A percentile compares a stretch with the other conserved stretches of the same genome.
phyloP scores from a whole-genome alignment of 2,329 filamentous ascomycete genomes.

The Epichloe hybrida region DNA sequence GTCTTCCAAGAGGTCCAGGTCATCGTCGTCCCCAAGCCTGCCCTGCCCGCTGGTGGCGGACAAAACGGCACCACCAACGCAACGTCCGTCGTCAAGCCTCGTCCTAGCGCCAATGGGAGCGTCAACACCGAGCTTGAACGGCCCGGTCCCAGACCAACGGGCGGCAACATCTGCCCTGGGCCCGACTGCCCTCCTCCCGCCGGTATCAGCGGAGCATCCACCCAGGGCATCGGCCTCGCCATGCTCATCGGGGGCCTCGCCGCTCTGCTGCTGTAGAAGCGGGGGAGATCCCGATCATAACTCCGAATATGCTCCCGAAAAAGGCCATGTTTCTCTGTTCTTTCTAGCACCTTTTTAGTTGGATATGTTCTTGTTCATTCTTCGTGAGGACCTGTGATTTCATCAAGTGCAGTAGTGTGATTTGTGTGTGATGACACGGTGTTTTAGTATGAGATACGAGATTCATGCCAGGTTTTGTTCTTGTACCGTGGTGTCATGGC shows the following conservation, averaged over 20 bases:
- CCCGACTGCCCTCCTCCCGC: constrained; percentile 3
- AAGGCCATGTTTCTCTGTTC: too few relatives aligned
- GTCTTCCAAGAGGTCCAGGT: not conserved
- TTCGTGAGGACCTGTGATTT: too few relatives aligned
- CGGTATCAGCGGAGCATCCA: constrained; percentile 8
- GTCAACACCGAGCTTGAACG: not conserved
- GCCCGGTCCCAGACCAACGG: not conserved
- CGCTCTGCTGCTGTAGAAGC: constrained; percentile 10
- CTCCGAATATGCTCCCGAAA: too few relatives aligned
- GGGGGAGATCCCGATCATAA: too few relatives aligned
- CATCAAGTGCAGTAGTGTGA: too few relatives aligned
- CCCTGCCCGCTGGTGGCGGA: not conserved
- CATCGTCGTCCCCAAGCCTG: not conserved
- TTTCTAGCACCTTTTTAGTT: too few relatives aligned
- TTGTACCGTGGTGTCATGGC: too few relatives aligned
- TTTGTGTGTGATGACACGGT: too few relatives aligned
- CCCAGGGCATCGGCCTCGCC: constrained; percentile 10
- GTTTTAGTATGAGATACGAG: too few relatives aligned
- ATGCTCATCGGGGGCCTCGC: constrained; percentile 9
- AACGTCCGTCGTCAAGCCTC: constrained; percentile 1
- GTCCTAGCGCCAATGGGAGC: constrained; percentile 1
- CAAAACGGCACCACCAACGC: constrained; percentile 1
- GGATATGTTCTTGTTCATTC: too few relatives aligned
- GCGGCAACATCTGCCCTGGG: constrained; percentile 6
- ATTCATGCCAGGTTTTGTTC: too few relatives aligned